Conservation (phyloP, 2,329 filamentous ascomycete genomes). For the Ophidiomyces ophidiicola region DNA sequence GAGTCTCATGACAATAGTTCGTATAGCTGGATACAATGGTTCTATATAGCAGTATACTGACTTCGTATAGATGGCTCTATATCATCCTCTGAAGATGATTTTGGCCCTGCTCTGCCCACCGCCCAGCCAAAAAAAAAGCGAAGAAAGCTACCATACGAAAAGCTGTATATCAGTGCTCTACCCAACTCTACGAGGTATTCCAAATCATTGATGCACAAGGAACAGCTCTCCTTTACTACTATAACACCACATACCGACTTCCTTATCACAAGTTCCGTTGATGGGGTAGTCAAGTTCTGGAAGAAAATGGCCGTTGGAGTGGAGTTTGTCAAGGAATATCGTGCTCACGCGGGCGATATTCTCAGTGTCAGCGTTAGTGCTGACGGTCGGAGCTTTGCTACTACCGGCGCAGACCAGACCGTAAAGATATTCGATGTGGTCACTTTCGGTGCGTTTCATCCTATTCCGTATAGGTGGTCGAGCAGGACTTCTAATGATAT, state of each 20-base stretch:
- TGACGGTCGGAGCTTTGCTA: constrained; percentile 89
- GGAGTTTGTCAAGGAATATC: constrained; percentile 97
- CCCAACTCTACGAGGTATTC: constrained; percentile 74
- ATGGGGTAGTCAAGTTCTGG: constrained; percentile 99
- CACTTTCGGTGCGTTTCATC: constrained; percentile 51
- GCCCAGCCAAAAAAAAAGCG: constrained; percentile 80
- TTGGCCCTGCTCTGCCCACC: constrained; percentile 81
- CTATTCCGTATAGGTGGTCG: constrained; percentile 12
- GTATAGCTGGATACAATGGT: constrained; percentile 14
- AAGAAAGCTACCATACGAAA: constrained; percentile 82
- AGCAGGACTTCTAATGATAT: constrained; percentile 1
- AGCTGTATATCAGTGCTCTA: constrained; percentile 82
- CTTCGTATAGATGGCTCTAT: constrained; percentile 30
- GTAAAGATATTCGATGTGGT: constrained; percentile 52
- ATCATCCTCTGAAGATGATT: constrained; percentile 77
- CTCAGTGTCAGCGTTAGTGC: constrained; percentile 70
- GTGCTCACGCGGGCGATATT: constrained; percentile 77
- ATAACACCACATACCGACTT: constrained; percentile 90
- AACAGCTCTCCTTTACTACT: constrained; percentile 76
- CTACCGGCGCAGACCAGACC: constrained; percentile 50
- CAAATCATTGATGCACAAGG: constrained; percentile 96
- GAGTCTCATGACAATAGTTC: constrained; percentile 20
- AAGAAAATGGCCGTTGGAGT: constrained; percentile 85
- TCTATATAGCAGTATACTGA: neutral
- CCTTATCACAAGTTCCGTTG: constrained; percentile 80